phyloP scores from a whole-genome alignment of 495 filamentous ascomycete genomes.

The Talaromyces adpressus region DNA sequence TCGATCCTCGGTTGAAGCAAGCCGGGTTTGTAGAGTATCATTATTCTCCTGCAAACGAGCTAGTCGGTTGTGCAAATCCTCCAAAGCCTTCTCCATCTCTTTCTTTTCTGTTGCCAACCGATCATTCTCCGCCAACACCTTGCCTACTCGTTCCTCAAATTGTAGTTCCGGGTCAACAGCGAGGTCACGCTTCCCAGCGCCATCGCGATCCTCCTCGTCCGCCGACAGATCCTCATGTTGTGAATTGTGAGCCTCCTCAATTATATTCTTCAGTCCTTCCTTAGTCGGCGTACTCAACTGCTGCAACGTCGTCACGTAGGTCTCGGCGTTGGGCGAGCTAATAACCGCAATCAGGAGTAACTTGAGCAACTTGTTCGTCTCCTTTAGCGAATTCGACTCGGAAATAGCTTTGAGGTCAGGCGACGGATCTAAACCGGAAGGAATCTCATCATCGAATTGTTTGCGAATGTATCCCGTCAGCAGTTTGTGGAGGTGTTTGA shows the following conservation, averaged over 20 bases:
- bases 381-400: slow-evolving; percentile 31
- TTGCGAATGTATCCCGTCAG: slow-evolving; percentile 59
- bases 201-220: slow-evolving; percentile 31
- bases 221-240: slow-evolving; percentile 28
- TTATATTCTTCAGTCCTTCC: slow-evolving; percentile 40
- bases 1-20: slow-evolving; percentile 41
- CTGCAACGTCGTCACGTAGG: slow-evolving; percentile 48
- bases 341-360: slow-evolving; percentile 58
- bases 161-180: slow-evolving; percentile 42
- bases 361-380: slow-evolving; percentile 52
- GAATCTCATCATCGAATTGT: slow-evolving; percentile 41
- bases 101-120: slow-evolving; percentile 45
- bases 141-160: slow-evolving; percentile 48
- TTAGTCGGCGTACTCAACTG: slow-evolving; percentile 38
- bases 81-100: slow-evolving; percentile 43
- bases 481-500: slow-evolving; percentile 63
- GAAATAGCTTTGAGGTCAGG: slow-evolving; percentile 57
- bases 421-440: slow-evolving; percentile 39
- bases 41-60: slow-evolving; percentile 53
- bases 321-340: slow-evolving; percentile 44
- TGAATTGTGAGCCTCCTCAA: slow-evolving; percentile 40
- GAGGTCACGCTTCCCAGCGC: slow-evolving; percentile 24
- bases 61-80: slow-evolving; percentile 48
- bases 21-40: slow-evolving; percentile 39
- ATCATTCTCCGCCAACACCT: slow-evolving; percentile 42